Evolutionary conservation across 257 asterid genomes (phyloP).

Genomic region (Salvia rosmarinus): DNA sequence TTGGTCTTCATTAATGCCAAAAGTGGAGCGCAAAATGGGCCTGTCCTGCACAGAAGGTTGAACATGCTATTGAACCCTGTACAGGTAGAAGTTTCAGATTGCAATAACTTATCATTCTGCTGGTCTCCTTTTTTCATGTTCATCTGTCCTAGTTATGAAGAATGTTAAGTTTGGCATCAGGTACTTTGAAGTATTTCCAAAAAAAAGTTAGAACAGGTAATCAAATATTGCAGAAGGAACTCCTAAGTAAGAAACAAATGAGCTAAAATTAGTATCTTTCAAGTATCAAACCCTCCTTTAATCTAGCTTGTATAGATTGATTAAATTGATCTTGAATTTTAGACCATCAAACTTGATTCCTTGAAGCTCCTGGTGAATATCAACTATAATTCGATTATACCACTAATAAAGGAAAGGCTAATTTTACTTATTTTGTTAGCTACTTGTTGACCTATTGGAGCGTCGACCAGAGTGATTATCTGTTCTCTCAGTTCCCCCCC

Average conservation of each 20-base stretch:
- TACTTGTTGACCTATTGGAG: no score
- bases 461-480: no score
- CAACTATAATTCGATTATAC: no score
- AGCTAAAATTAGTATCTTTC: no score
- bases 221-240: not conserved
- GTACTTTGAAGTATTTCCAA: not conserved
- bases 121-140: not conserved
- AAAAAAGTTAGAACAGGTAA: not conserved
- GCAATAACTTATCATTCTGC: conserved; percentile 2
- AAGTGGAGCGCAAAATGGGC: conserved; percentile 88
- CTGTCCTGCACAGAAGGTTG: conserved; percentile 65
- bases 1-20: conserved; percentile 74
- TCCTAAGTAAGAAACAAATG: not conserved
- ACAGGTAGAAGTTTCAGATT: conserved; percentile 55
- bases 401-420: no score
- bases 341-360: no score
- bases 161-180: conserved; percentile 8
- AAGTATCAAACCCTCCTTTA: no score
- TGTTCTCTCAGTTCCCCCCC: no score
- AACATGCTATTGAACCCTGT: conserved; percentile 80
- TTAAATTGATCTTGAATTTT: no score
- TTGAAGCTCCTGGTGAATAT: no score
- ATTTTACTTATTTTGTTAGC: no score
- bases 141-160: conserved; percentile 12
- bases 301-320: no score